Conservation (phyloP, 2,329 filamentous ascomycete genomes). For the Myriosclerotinia scirpicola region DNA sequence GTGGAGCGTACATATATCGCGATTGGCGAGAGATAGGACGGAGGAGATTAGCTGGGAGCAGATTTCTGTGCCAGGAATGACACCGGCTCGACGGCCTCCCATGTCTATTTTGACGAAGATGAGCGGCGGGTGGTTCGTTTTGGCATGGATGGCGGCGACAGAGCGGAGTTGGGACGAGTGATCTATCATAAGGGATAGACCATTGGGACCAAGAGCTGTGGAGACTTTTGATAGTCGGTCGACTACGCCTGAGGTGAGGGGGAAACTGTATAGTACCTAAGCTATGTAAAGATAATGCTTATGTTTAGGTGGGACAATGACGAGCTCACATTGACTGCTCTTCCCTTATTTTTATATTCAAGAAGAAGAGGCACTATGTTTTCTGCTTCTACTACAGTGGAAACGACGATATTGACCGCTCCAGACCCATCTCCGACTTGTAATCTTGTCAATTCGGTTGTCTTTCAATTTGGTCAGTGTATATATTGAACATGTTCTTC, state of each 20-base stretch:
- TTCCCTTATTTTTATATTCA: constrained; percentile 54
- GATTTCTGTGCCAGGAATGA: constrained; percentile 51
- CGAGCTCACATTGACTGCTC: constrained; percentile 57
- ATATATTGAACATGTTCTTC: constrained; percentile 26
- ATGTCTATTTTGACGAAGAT: constrained; percentile 76
- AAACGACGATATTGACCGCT: constrained; percentile 62
- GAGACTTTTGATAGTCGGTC: constrained; percentile 59
- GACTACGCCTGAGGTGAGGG: constrained; percentile 61
- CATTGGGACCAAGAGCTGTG: constrained; percentile 53
- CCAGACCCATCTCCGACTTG: constrained; percentile 61
- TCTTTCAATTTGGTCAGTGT: constrained; percentile 47
- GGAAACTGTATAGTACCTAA: constrained; percentile 61
- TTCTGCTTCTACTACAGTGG: constrained; percentile 74
- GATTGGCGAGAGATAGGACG: constrained; percentile 47
- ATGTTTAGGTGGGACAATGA: not conserved
- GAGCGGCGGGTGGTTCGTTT: constrained; percentile 50
- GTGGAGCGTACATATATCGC: constrained; percentile 47
- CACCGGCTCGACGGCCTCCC: constrained; percentile 69
- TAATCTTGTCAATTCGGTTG: constrained; percentile 62
- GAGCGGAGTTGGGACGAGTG: constrained; percentile 60
- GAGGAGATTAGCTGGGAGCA: constrained; percentile 50
- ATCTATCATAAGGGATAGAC: constrained; percentile 68
- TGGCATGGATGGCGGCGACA: constrained; percentile 46
- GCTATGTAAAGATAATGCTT: constrained; percentile 16
- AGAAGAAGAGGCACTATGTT: constrained; percentile 60